Base-by-base conservation (phyloP, 345 rosid genomes). In the Mallotus nudiflorus region DNA sequence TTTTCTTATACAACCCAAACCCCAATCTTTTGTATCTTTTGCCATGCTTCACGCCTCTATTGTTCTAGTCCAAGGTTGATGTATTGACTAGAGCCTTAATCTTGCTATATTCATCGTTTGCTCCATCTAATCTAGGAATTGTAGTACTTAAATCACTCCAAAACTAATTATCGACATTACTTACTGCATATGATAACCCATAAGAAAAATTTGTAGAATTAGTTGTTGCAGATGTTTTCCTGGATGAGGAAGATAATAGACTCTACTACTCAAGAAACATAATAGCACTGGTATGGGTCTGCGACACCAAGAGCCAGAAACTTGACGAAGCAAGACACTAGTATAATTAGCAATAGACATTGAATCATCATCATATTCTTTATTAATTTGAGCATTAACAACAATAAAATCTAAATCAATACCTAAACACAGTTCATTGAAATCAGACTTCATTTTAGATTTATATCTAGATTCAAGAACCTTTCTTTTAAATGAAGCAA, bases 21-120 rank as follows among this genome's bases (percentile, higher is more conserved):
- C 46, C 96, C 64, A 90, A 82, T 78, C 97, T 83, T 74, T 93
- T 93, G 71, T 64, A 81, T 75, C 96, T 97, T 85, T 92, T 94
- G 84, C 84, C 88, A 71, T 9, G 6, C 42, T 81, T 80, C 77
- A 90, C 95, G 13, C 80, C 73, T 67, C 88, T n/a, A n/a, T n/a
- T n/a, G n/a, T n/a, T 88, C 87, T 85, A 96, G 63, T 90, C 99
- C 79, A 95, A 81, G 54, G 97, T 97, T 25, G 97, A 93, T 56
- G 99, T 90, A 67, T 95, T 91, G 69, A 92, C 85, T 70, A 95
- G 77, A 62, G 91, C 95, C 78, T 90, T 88, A 51, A 95, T 85
- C 80, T 88, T 95, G 86, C 86, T 85, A 69, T 95, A 97, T 76
- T 92, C 99, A 13, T 95, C 97, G 73, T 85, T 93, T 71, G 0